phyloP scores from a whole-genome alignment of 805 yeast species.

The Monosporozyma unispora region DNA sequence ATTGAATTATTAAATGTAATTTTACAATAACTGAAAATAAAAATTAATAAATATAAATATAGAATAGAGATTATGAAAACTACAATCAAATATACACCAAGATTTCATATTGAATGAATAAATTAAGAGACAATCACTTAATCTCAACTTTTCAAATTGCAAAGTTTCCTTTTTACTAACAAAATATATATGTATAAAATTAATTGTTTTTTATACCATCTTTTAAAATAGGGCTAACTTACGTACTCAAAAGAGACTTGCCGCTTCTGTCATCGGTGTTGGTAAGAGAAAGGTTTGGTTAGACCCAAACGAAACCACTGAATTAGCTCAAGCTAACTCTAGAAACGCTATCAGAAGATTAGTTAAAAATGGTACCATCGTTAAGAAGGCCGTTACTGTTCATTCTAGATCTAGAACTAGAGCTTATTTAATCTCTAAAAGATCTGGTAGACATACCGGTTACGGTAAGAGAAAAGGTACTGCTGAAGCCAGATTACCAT shows the following conservation, averaged over 20 bases:
- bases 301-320: constrained; percentile 96
- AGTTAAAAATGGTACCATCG: constrained; percentile 94
- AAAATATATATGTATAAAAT: not conserved
- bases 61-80: no score
- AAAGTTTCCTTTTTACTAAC: not conserved
- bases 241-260: constrained; percentile 98
- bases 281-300: constrained; percentile 99
- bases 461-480: constrained; percentile 99
- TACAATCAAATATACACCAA: no score
- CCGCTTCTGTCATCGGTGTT: constrained; percentile 97
- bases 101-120: no score
- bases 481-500: constrained; percentile 98
- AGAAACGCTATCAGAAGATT: constrained; percentile 96
- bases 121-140: no score
- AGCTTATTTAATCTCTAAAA: constrained; percentile 93
- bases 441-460: constrained; percentile 99
- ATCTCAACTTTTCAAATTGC: no score
- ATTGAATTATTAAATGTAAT: no score
- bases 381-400: constrained; percentile 92
- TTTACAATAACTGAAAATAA: no score
- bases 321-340: constrained; percentile 96
- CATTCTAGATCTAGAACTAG: constrained; percentile 99
- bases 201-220: not conserved
- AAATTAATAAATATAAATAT: no score
- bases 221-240: constrained; percentile 65